Percentiles rank a stretch among this genome's conserved stretches.
Evolutionary conservation across 2,329 filamentous ascomycete genomes (phyloP).

Genomic region (Paecilomyces niveus): DNA sequence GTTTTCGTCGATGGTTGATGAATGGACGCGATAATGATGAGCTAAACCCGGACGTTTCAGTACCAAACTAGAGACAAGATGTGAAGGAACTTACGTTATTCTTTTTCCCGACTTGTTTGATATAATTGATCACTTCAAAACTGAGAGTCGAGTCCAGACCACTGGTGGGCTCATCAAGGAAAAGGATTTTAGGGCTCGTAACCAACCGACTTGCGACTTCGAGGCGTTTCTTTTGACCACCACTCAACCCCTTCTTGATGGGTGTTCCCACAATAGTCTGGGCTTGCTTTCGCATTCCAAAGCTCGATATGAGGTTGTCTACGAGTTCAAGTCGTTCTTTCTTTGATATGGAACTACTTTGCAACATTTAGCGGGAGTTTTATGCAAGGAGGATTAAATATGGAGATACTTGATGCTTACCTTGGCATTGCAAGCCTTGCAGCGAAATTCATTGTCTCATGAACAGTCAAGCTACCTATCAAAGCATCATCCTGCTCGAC

Average conservation of each 20-base stretch:
- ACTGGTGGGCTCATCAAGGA: slow-evolving; percentile 78
- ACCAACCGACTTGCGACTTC: slow-evolving; percentile 76
- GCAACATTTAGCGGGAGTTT: slow-evolving; percentile 4
- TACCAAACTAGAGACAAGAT: background rate
- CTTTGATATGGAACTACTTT: slow-evolving; percentile 42
- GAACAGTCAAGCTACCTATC: slow-evolving; percentile 71
- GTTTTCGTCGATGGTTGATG: slow-evolving; percentile 78
- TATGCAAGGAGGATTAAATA: background rate
- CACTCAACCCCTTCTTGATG: slow-evolving; percentile 74
- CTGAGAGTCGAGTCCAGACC: slow-evolving; percentile 74
- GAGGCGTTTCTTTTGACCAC: slow-evolving; percentile 75
- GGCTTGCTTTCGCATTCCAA: slow-evolving; percentile 64
- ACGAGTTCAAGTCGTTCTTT: slow-evolving; percentile 57
- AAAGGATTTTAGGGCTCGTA: slow-evolving; percentile 71
- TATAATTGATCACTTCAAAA: slow-evolving; percentile 67
- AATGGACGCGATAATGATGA: slow-evolving; percentile 75
- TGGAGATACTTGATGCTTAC: slow-evolving; percentile 25
- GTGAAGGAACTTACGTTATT: slow-evolving; percentile 50
- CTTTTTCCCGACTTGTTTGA: slow-evolving; percentile 57
- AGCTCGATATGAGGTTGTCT: slow-evolving; percentile 59
- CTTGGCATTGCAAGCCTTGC: slow-evolving; percentile 58
- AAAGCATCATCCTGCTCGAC: slow-evolving; percentile 86
- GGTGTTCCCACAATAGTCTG: slow-evolving; percentile 73
- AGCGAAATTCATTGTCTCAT: slow-evolving; percentile 72
- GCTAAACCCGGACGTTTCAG: slow-evolving; percentile 30